These are phyloP conservation scores for Ophiostoma ulmi DNA, from an alignment of 2,329 filamentous ascomycete genomes.

Conservation along the genomic window DNA sequence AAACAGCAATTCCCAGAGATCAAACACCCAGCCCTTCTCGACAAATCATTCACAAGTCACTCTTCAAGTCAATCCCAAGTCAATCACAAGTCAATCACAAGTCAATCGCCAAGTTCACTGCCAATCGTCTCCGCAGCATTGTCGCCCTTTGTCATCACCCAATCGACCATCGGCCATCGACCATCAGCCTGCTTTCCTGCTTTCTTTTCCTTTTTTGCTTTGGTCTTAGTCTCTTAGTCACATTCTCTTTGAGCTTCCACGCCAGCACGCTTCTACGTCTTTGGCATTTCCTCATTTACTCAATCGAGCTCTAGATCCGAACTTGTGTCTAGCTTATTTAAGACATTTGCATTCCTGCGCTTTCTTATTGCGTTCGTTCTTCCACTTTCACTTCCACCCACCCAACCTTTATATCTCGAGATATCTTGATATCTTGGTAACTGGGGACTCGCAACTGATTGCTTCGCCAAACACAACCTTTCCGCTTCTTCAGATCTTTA, in stretches of 20 bases:
- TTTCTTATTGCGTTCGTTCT: background rate
- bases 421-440: background rate
- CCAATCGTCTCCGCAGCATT: background rate
- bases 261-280: slow-evolving; percentile 1
- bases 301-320: slow-evolving; percentile 11
- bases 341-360: slow-evolving; percentile 3
- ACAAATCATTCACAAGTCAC: background rate
- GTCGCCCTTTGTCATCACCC: background rate
- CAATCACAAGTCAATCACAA: background rate
- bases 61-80: background rate
- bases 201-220: slow-evolving; percentile 2
- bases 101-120: background rate
- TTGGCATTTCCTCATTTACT: background rate
- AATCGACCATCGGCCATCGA: background rate
- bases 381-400: background rate
- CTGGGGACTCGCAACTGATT: background rate
- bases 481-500: background rate
- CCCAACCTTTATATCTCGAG: background rate
- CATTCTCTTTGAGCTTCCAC: background rate
- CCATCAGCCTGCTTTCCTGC: background rate
- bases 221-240: slow-evolving; percentile 1
- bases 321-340: background rate
- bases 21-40: background rate
- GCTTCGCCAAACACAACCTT: background rate
- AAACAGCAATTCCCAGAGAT: background rate